A percentile compares a stretch with the other conserved stretches of the same genome.
Evolutionary conservation across 495 filamentous ascomycete species (phyloP).

Genomic region (Elaphomyces granulatus): DNA sequence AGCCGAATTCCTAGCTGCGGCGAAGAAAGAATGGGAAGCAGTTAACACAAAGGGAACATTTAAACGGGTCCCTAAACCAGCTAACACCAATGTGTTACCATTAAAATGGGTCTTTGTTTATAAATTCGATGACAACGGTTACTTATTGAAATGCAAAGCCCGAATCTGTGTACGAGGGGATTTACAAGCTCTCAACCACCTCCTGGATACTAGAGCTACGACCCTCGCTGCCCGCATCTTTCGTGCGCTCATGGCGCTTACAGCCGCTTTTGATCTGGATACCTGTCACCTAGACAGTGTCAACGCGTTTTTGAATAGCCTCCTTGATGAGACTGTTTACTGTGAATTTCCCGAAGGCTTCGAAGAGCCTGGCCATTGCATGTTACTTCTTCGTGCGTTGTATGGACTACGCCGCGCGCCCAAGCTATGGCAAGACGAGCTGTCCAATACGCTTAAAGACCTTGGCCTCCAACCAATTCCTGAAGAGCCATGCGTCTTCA

Average conservation of each 20-base stretch:
- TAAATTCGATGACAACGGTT: slow-evolving; percentile 13
- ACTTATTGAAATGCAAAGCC: slow-evolving; percentile 16
- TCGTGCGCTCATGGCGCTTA: slow-evolving; percentile 9
- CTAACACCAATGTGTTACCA: too few relatives aligned
- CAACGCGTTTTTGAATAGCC: too few relatives aligned
- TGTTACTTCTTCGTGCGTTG: too few relatives aligned
- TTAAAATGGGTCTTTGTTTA: slow-evolving; percentile 10
- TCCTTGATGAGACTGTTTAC: too few relatives aligned
- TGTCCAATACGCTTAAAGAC: slow-evolving; percentile 4
- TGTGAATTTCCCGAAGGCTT: too few relatives aligned
- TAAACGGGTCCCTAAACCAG: too few relatives aligned
- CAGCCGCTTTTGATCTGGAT: slow-evolving; percentile 8
- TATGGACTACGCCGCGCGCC: slow-evolving; percentile 15
- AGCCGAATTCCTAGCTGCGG: too few relatives aligned
- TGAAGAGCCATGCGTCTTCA: slow-evolving; percentile 12
- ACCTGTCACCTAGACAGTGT: slow-evolving; percentile 8
- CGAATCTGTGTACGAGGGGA: slow-evolving; percentile 17
- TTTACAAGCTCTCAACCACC: slow-evolving; percentile 8
- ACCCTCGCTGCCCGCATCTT: slow-evolving; percentile 14
- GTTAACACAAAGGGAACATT: too few relatives aligned
- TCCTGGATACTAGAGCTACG: slow-evolving; percentile 7
- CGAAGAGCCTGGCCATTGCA: too few relatives aligned
- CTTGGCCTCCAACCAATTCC: slow-evolving; percentile 8
- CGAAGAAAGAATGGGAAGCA: too few relatives aligned
- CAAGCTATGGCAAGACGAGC: slow-evolving; percentile 12